Evolutionary conservation across 208 protist species (phyloP), one percentile per base, ranked within the genome.

Genomic region (Acanthamoeba castellanii): DNA sequence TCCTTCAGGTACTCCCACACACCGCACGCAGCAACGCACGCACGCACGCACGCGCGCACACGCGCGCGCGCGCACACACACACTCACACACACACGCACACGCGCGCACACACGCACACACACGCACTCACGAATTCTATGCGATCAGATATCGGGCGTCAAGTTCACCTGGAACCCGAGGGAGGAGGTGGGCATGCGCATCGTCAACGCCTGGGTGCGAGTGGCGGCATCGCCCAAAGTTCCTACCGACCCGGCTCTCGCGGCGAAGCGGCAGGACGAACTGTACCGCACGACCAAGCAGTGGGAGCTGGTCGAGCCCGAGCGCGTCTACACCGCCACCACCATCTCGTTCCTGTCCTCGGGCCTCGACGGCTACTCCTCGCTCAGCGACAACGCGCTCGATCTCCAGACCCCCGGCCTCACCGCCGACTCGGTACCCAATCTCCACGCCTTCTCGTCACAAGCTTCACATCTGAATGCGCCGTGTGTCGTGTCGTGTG

Each of bases 181-280:
- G 1, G 88, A 93, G 37, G 88, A 13, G 1, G 34, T 78, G 7
- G 88, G 88, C 1, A 57, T 72, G 59, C 34, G 88, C n/a, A 55
- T 93, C 61, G 88, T 78, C 57, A 78, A 93, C 30, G 88, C 68
- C 16, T 81, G 88, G 68, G 88, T 93, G 88, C 8, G 32, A 13
- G 32, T 18, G 68, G 50, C 50, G 50, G 6, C 50, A 1, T 18
- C 6, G 13, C 47, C 4, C 47, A 55, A 9, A 9, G 50, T 18
- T 0, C 50, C 50, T 11, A 55, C 50, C 50, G 14, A 55, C 11
- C 27, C 32, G 68, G 22, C 22, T 6, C 7, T 6, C 6, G 13
- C 2, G 50, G 14, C 50, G 13, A 55, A 18, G 14, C 50, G 50
- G 6, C 50, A 55, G 50, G 50, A 6, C 50, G 50, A 9, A 18